A percentile compares a stretch with the other conserved stretches of the same genome.
Evolutionary conservation across 306 rosid genomes (phyloP).

Genomic region (Rubus idaeus): DNA sequence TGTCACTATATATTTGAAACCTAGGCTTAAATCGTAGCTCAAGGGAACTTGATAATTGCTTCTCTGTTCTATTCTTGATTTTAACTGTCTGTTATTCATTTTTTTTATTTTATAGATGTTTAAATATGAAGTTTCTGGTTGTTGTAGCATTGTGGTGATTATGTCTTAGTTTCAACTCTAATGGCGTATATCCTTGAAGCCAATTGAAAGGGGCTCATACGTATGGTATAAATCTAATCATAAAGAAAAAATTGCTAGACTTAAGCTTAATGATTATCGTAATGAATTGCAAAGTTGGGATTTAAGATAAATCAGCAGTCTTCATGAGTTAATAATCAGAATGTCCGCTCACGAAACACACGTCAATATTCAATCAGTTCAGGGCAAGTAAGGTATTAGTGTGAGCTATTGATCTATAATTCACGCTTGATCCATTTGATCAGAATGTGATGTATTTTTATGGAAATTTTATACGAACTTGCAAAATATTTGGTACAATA

Average conservation of each 20-base stretch:
- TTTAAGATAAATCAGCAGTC: conserved; percentile 6
- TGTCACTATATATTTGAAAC: conserved; percentile 5
- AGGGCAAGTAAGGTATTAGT: conserved; percentile 2
- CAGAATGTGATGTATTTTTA: not conserved
- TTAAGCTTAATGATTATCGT: not conserved
- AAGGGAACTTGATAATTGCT: conserved; percentile 11
- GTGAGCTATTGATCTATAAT: not conserved
- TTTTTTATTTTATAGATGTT: not conserved
- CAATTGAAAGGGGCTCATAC: not conserved
- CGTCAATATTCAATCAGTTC: not conserved
- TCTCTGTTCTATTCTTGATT: conserved; percentile 12
- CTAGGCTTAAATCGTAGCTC: not conserved
- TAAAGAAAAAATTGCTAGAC: not conserved
- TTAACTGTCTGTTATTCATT: not conserved
- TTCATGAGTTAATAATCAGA: conserved; percentile 17
- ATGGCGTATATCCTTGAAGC: not conserved
- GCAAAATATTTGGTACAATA: not conserved
- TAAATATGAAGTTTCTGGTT: not conserved
- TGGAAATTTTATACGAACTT: not conserved
- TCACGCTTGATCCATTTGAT: conserved; percentile 6
- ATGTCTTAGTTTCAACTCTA: not conserved
- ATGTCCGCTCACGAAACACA: not conserved
- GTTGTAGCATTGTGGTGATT: not conserved
- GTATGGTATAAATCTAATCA: not conserved
- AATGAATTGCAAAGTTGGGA: conserved; percentile 16